Conservation (phyloP, 2,329 filamentous ascomycete genomes). For the Apiospora koreana region DNA sequence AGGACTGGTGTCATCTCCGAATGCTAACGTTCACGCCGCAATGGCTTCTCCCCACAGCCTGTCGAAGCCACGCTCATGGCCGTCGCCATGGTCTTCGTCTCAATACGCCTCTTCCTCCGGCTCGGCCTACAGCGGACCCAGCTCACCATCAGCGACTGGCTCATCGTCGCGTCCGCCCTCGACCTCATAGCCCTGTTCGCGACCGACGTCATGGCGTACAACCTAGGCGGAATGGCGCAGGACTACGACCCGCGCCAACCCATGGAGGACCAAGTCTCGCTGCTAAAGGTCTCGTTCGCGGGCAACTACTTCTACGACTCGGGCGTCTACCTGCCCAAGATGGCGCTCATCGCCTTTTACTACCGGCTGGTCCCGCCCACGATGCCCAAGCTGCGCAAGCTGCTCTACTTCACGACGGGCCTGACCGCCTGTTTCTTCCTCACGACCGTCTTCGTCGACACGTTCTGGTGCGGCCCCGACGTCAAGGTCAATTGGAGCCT, state of each 20-base stretch:
- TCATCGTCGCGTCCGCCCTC: background rate
- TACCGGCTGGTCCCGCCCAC: slow-evolving; percentile 15
- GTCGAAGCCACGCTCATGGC: slow-evolving; percentile 8
- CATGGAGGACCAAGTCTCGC: background rate
- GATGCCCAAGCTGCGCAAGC: slow-evolving; percentile 9
- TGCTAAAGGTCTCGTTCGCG: slow-evolving; percentile 15
- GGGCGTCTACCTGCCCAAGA: slow-evolving; percentile 18
- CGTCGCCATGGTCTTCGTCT: background rate
- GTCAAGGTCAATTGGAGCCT: slow-evolving; percentile 8
- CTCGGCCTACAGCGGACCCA: slow-evolving; percentile 7
- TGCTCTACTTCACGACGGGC: slow-evolving; percentile 4
- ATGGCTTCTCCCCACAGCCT: background rate
- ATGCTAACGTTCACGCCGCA: background rate
- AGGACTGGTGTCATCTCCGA: background rate
- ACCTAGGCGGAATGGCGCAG: background rate
- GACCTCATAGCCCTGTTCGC: slow-evolving; percentile 4
- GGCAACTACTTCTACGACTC: slow-evolving; percentile 18
- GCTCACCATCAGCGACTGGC: slow-evolving; percentile 9
- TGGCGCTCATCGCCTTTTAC: slow-evolving; percentile 15
- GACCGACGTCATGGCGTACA: slow-evolving; percentile 11
- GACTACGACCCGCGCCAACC: background rate
- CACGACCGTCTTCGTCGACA: slow-evolving; percentile 11
- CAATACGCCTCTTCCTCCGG: slow-evolving; percentile 5
- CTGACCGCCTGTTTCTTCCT: slow-evolving; percentile 1
- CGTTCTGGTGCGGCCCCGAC: slow-evolving; percentile 11